phyloP scores from a whole-genome alignment of 192 early-diverging fungal genomes.

The Podila minutissima region DNA sequence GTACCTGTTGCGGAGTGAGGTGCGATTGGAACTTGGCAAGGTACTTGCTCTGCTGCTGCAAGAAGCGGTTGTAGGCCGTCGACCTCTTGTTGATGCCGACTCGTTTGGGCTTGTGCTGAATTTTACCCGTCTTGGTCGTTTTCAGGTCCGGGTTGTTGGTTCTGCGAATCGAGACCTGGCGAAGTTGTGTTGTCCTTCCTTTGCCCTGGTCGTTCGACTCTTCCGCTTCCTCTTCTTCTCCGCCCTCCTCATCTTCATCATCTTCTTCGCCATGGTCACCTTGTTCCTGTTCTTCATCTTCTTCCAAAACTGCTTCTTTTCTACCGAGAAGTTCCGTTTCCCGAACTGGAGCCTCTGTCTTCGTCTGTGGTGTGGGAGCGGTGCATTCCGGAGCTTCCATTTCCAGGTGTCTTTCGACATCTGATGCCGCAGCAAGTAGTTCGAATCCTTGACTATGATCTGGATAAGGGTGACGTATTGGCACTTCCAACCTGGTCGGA shows the following conservation, averaged over 20 bases:
- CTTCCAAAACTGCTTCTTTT: background rate
- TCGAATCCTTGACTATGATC: no score
- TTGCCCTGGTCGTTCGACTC: background rate
- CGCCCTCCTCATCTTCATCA: background rate
- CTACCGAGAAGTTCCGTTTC: no score
- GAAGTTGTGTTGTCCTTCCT: background rate
- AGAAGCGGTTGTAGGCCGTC: constrained; percentile 33
- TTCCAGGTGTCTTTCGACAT: no score
- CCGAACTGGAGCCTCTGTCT: no score
- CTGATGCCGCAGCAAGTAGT: no score
- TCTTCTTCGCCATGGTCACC: background rate
- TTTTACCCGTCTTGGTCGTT: constrained; percentile 47
- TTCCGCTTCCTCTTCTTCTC: background rate
- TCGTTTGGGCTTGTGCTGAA: constrained; percentile 17
- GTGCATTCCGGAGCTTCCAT: no score
- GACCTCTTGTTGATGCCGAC: constrained; percentile 8
- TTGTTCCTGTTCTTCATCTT: background rate
- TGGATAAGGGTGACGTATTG: no score
- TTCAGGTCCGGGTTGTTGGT: constrained; percentile 27
- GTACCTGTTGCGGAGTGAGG: constrained; percentile 36
- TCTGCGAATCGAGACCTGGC: background rate
- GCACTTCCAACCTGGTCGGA: background rate
- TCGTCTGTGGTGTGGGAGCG: no score
- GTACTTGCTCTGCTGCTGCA: constrained; percentile 29
- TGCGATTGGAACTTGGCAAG: constrained; percentile 6